A percentile compares a stretch with the other conserved stretches of the same genome.
These are phyloP conservation scores for Rhizophagus prolifer DNA, from an alignment of 192 early-diverging fungal species.

Conservation along the genomic window DNA sequence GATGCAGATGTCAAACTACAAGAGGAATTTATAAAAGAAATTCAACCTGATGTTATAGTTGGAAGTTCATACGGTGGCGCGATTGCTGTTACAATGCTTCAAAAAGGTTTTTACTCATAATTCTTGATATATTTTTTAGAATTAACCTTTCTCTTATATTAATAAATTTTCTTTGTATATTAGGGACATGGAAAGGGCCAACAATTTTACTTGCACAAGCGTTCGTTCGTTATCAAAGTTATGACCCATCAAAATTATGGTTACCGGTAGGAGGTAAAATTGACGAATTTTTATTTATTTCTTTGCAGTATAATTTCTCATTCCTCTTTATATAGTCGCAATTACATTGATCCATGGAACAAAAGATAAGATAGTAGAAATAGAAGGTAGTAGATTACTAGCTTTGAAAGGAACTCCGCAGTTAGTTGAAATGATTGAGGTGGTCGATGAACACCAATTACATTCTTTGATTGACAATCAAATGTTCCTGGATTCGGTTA, in stretches of 20 bases:
- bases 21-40: background rate
- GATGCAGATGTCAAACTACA: background rate
- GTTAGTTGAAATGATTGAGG: background rate
- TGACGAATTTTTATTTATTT: too few relatives aligned
- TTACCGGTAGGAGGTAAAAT: background rate
- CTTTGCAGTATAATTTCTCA: background rate
- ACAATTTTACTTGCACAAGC: slow-evolving; percentile 1
- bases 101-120: background rate
- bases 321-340: background rate
- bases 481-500: slow-evolving; percentile 4
- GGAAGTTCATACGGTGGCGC: slow-evolving; percentile 7
- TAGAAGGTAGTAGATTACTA: background rate
- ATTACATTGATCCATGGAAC: background rate
- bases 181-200: background rate
- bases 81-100: background rate
- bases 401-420: too few relatives aligned
- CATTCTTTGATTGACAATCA: slow-evolving; percentile 2
- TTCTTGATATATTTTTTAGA: too few relatives aligned
- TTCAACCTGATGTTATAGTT: slow-evolving; percentile 8
- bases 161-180: background rate
- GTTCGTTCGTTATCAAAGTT: background rate
- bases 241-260: background rate
- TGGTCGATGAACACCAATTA: background rate
- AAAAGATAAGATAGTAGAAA: background rate
- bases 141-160: too few relatives aligned